A percentile compares a stretch with the other conserved stretches of the same genome.
Conservation (phyloP, 208 protist species). For the Leishmania aethiopica region DNA sequence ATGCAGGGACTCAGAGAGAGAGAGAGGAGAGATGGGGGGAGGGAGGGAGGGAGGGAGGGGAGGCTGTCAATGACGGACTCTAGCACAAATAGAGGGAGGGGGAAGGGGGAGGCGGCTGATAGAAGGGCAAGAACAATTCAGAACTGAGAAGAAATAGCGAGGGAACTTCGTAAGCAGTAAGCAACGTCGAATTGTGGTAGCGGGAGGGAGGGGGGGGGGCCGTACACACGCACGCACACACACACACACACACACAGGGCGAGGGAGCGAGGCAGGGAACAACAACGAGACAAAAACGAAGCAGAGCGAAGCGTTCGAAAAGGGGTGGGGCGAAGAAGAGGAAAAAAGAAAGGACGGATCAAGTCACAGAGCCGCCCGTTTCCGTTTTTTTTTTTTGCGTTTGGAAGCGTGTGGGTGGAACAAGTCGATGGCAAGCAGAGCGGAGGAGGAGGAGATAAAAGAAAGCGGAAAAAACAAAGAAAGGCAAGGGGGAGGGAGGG, state of each 20-base stretch:
- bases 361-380: not conserved
- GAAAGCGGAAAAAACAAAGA: not conserved
- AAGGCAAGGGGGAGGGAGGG: not conserved
- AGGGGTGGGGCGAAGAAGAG: not conserved
- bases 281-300: not conserved
- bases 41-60: not conserved
- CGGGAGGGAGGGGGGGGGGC: no score
- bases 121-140: slow-evolving; percentile 17
- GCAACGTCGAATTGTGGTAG: not conserved
- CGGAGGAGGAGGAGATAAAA: not conserved
- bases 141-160: not conserved
- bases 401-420: not conserved
- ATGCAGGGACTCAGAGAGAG: no score
- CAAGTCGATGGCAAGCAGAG: not conserved
- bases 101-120: not conserved
- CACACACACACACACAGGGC: no score
- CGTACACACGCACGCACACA: no score
- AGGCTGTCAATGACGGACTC: not conserved
- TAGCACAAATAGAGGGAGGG: no score
- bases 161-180: not conserved
- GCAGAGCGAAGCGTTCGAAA: no score
- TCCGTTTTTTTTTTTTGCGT: not conserved
- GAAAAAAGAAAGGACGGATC: not conserved
- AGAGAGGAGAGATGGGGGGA: not conserved
- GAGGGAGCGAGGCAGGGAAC: not conserved